Base-by-base conservation (phyloP, 768 basidiomycete species). In the Hygrophorus russula region DNA sequence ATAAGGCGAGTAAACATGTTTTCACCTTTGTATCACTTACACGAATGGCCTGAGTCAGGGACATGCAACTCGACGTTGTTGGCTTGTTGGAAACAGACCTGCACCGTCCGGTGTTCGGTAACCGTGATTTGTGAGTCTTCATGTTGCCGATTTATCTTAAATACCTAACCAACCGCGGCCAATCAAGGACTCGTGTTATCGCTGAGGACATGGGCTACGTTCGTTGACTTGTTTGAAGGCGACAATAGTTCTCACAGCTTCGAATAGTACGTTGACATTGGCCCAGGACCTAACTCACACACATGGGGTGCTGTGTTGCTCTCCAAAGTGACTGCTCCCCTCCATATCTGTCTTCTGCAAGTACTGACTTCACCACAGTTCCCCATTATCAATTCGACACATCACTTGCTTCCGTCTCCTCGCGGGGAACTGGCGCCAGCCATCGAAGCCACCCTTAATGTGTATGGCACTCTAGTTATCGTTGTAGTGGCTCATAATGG, bases 401-500 rank as follows among this genome's bases (percentile, higher is more conserved):
- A 93, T 54, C 86, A 92, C 54, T 69, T 93, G 0, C 70, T 93
- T 32, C 90, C 91, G 0, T 92, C 89, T 1, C 91, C 91, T 14
- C 58, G 73, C 44, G 85, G 86, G 6, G 90, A 92, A 57, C 76
- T 93, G 18, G 89, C 88, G 2, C 89, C 89, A 0, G 89, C 89
- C 1, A 93, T 93, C 27, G 84, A 89, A 59, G 89, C 89, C 2
- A 71, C 85, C 2, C 64, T 93, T 11, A 82, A 91, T 41, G 68
- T 89, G 5, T 82, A 78, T 49, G 88, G 89, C 0, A 80, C 78
- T 0, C 70, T 74, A 41, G 75, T 92, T 13, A 80, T 80, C 4
- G 87, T 92, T 0, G 68, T 93, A n/a, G 84, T 93, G 8, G 72
- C 87, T 0, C 91, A 94, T 51, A 93, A 94, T 56, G 91, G 91